phyloP scores from a whole-genome alignment of 345 rosid genomes.

The Arabis alpina region DNA sequence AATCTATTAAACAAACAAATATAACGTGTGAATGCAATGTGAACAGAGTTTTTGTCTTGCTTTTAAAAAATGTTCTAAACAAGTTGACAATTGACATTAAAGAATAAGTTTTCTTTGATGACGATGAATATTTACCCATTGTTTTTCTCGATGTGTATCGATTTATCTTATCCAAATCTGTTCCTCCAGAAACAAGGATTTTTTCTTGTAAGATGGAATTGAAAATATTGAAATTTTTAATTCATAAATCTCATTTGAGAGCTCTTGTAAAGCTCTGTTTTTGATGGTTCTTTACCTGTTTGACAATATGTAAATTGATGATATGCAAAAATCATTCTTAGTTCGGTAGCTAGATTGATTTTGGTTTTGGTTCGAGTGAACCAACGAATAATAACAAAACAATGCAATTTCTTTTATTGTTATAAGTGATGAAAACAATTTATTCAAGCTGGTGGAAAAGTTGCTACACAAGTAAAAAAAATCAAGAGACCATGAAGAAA shows the following conservation, averaged over 20 bases:
- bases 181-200: no score
- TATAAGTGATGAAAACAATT: constrained; percentile 12
- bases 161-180: no score
- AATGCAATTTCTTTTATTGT: constrained; percentile 3
- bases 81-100: constrained; percentile 22
- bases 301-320: background rate
- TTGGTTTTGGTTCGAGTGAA: background rate
- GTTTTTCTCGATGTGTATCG: no score
- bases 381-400: background rate
- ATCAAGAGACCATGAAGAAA: constrained; percentile 21
- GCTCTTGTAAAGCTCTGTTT: background rate
- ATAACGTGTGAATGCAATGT: background rate
- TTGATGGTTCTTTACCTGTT: background rate
- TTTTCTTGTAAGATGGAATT: no score
- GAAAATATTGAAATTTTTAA: no score
- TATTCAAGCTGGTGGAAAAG: constrained; percentile 15
- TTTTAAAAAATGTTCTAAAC: background rate
- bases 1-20: background rate
- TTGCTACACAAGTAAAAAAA: constrained; percentile 7
- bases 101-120: constrained; percentile 9
- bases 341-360: background rate
- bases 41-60: background rate
- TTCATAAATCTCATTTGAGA: background rate
- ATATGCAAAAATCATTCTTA: background rate
- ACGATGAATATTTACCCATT: no score